These are phyloP conservation scores for Casuarina glauca DNA, from an alignment of 306 rosid genomes.

Conservation along the genomic window DNA sequence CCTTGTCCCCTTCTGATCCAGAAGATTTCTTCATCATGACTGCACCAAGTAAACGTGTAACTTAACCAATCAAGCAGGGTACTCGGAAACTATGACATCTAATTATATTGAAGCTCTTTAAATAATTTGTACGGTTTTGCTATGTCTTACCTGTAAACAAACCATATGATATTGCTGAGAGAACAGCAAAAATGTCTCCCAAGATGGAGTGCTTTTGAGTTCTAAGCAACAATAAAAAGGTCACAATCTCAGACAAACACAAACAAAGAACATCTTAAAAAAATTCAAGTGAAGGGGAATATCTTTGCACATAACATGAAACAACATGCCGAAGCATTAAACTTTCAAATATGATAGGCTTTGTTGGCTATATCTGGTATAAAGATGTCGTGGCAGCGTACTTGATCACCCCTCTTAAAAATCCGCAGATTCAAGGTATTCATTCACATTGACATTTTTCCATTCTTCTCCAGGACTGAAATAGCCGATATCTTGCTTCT, in stretches of 20 bases:
- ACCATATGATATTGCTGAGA: slow-evolving; percentile 64
- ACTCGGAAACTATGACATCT: neutral
- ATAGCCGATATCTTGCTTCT: neutral
- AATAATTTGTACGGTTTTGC: neutral
- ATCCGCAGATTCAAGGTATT: neutral
- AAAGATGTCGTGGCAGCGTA: neutral
- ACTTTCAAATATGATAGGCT: neutral
- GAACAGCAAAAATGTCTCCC: slow-evolving; percentile 62
- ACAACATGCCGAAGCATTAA: neutral
- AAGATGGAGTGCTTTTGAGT: slow-evolving; percentile 47
- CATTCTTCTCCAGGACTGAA: neutral
- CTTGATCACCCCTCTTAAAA: neutral
- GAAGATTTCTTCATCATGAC: slow-evolving; percentile 70
- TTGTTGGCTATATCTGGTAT: neutral
- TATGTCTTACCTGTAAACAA: slow-evolving; percentile 56
- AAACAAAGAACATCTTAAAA: neutral
- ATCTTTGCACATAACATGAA: neutral
- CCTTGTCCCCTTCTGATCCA: slow-evolving; percentile 66
- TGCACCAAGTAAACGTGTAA: slow-evolving; percentile 27
- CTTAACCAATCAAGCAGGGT: slow-evolving; percentile 12
- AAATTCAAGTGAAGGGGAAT: neutral
- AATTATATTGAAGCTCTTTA: neutral
- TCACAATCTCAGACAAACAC: slow-evolving; percentile 8
- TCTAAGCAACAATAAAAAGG: slow-evolving; percentile 36
- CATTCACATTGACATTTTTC: neutral